phyloP scores from a whole-genome alignment of 192 early-diverging fungal genomes.

The Haplosporangium gracile region DNA sequence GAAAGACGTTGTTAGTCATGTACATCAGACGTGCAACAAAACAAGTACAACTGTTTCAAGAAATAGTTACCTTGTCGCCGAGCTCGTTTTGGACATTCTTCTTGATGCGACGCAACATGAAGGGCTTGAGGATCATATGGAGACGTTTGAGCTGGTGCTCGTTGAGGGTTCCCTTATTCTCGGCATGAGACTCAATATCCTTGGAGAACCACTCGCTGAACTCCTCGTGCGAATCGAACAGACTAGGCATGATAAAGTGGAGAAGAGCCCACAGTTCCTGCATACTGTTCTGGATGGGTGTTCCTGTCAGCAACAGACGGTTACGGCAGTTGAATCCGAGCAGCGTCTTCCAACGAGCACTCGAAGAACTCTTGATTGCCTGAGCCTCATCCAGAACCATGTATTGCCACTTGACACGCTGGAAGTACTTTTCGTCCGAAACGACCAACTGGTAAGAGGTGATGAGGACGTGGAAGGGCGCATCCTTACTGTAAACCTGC shows the following conservation, averaged over 20 bases:
- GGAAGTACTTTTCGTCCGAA: slow-evolving; percentile 85
- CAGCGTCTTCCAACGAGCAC: slow-evolving; percentile 89
- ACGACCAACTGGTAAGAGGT: slow-evolving; percentile 90
- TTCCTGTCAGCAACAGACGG: slow-evolving; percentile 89
- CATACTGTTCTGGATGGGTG: slow-evolving; percentile 96
- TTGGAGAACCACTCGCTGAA: slow-evolving; percentile 96
- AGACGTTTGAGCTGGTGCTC: slow-evolving; percentile 87
- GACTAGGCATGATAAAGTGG: slow-evolving; percentile 96
- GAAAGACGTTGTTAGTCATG: background rate
- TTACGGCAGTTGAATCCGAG: slow-evolving; percentile 89
- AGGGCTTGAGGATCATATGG: slow-evolving; percentile 95
- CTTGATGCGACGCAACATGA: slow-evolving; percentile 94
- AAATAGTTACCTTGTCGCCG: slow-evolving; percentile 78
- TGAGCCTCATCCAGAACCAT: slow-evolving; percentile 97
- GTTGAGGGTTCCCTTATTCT: slow-evolving; percentile 84
- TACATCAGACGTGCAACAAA: background rate
- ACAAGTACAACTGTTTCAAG: background rate
- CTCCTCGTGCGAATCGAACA: slow-evolving; percentile 94
- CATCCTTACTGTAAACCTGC: slow-evolving; percentile 78
- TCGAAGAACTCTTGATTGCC: slow-evolving; percentile 91
- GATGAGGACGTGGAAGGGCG: slow-evolving; percentile 90
- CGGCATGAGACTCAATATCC: slow-evolving; percentile 91
- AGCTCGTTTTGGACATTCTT: slow-evolving; percentile 91
- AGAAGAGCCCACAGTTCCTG: slow-evolving; percentile 94
- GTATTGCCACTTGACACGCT: slow-evolving; percentile 93